Conservation (phyloP, 208 protist species). For the Tetramitus jugosus region DNA sequence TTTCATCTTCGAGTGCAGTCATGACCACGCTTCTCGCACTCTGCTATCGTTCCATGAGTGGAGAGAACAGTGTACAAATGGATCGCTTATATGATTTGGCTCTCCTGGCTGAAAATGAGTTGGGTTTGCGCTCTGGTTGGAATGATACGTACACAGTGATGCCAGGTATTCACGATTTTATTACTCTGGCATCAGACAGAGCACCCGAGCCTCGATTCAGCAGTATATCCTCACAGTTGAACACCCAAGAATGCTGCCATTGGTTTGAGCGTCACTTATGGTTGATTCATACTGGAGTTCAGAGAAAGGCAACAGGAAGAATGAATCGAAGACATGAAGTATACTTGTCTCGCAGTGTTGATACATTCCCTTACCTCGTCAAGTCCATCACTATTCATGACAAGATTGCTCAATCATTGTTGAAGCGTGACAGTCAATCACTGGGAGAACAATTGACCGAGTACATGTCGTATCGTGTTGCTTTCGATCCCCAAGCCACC, state of each 20-base stretch:
- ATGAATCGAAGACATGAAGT: neutral
- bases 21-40: neutral
- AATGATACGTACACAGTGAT: neutral
- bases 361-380: neutral
- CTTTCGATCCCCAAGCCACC: neutral
- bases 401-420: neutral
- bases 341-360: neutral
- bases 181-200: neutral
- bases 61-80: neutral
- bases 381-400: neutral
- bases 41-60: neutral
- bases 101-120: neutral
- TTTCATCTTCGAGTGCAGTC: neutral
- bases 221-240: neutral
- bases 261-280: neutral
- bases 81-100: neutral
- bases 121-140: neutral
- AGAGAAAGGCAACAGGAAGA: neutral
- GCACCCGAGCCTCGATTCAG: neutral
- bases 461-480: neutral
- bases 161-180: neutral
- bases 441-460: neutral
- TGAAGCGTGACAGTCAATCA: neutral
- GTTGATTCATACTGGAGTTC: neutral
- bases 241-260: no score